Conservation (phyloP, 306 rosid species). For the Gastrolobium bilobum region DNA sequence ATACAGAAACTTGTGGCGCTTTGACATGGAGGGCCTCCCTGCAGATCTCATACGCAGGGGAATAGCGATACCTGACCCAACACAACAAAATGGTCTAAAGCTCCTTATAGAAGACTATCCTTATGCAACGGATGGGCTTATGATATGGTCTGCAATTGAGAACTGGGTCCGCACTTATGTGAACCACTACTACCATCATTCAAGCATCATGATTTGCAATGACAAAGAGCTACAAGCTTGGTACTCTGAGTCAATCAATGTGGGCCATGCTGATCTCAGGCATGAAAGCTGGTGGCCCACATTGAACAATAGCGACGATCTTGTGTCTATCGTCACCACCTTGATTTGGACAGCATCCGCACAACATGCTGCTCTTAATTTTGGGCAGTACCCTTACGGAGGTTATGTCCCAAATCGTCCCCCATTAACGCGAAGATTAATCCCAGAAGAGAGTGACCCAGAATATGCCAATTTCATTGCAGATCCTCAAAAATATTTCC, state of each 20-base stretch:
- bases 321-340: conserved; percentile 73
- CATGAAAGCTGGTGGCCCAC: conserved; percentile 85
- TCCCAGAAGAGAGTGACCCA: conserved; percentile 73
- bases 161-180: conserved; percentile 80
- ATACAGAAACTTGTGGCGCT: conserved; percentile 80
- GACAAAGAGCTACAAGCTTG: conserved; percentile 84
- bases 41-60: conserved; percentile 88
- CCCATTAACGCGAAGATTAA: conserved; percentile 74
- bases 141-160: conserved; percentile 84
- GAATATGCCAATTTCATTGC: conserved; percentile 63
- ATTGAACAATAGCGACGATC: conserved; percentile 62
- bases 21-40: conserved; percentile 82
- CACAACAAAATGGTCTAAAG: conserved; percentile 79
- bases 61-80: conserved; percentile 79
- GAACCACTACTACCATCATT: conserved; percentile 67
- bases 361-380: conserved; percentile 91
- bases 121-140: conserved; percentile 79
- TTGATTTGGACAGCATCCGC: conserved; percentile 87
- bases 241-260: conserved; percentile 83
- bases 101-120: conserved; percentile 85
- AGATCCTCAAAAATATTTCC: conserved; percentile 81
- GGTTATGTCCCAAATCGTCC: conserved; percentile 93
- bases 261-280: conserved; percentile 85
- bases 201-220: conserved; percentile 54
- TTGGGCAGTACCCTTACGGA: conserved; percentile 91